Percentiles rank a stretch among this genome's conserved stretches.
phyloP scores from a whole-genome alignment of 768 basidiomycete species.

The Kwoniella dendrophila region DNA sequence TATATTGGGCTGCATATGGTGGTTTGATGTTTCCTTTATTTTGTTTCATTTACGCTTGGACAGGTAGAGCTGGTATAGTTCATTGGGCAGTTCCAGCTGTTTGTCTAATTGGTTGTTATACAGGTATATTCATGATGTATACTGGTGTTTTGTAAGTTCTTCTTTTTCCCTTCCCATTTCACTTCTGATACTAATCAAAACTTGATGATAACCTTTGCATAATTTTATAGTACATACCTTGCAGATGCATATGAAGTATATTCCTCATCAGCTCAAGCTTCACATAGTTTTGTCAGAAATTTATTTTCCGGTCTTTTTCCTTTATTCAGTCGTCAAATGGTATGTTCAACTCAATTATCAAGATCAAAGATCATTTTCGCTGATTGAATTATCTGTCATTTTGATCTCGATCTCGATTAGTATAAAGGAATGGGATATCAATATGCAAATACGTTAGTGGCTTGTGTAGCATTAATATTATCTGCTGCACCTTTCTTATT shows the following conservation, averaged over 20 bases:
- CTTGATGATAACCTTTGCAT: background rate
- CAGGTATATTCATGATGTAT: conserved; percentile 51
- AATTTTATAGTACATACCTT: conserved; percentile 40
- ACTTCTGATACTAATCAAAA: background rate
- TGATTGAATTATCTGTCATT: background rate
- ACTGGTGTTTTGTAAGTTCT: conserved; percentile 45
- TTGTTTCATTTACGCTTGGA: conserved; percentile 47
- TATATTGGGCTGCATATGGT: conserved; percentile 50
- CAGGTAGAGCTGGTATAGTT: conserved; percentile 30
- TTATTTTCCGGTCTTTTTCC: conserved; percentile 41
- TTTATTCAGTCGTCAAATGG: conserved; percentile 43
- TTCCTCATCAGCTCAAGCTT: conserved; percentile 51
- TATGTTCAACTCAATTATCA: conserved; percentile 10
- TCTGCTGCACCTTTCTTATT: conserved; percentile 44
- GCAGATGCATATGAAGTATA: conserved; percentile 53
- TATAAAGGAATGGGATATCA: conserved; percentile 37
- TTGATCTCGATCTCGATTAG: conserved; percentile 1
- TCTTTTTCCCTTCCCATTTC: too few species aligned
- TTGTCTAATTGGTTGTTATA: conserved; percentile 36
- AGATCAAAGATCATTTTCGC: too few species aligned
- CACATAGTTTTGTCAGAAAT: conserved; percentile 45
- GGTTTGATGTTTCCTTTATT: conserved; percentile 49
- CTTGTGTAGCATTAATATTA: conserved; percentile 39
- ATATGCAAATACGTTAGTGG: conserved; percentile 49
- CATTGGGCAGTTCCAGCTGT: conserved; percentile 43